Evolutionary conservation across 768 basidiomycete genomes (phyloP), one percentile per base, ranked within the genome.

Genomic region (Lyophyllum shimeji): DNA sequence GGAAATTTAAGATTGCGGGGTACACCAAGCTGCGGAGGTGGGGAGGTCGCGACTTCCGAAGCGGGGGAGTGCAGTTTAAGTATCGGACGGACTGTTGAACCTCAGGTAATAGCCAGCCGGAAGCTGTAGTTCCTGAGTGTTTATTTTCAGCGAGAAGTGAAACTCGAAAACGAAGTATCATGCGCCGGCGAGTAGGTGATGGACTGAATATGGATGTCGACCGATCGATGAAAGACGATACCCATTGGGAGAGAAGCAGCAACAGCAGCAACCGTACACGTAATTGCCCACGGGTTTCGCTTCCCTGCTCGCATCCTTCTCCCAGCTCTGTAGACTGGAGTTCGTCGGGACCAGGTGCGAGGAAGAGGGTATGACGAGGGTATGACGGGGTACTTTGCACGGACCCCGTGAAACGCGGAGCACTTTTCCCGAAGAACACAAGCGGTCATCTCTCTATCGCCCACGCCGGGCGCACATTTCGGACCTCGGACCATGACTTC

Each of bases 81-180:
- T 39, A 39, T n/a, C n/a, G 12, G 6, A 33, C 31, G 31, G 31
- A 37, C 29, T 3, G 34, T 17, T 37, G 6, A 37, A 15, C 4
- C n/a, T 40, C 39, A 40, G 39, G 39, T 17, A n/a, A n/a, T n/a
- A 40, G n/a, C 17, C 39, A n/a, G 40, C 12, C 34, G 15, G 34
- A 6, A 37, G 34, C 7, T 12, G 34, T 6, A 37, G 15, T 37
- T 37, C n/a, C 34, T 37, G 8, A 17, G 34, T 3, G 34, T 37
- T 9, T 54, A 58, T 54, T 58, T 58, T 58, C 55, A 51, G 37
- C 13, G 7, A 11, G 15, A 40, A 23, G 42, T 42, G 39, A 46
- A 47, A 43, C 45, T 40, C 34, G 18, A 3, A 20, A 23, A 42
- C 11, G 11, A 29, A 25, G 52, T 20, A 23, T 29, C 53, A 47